phyloP scores from a whole-genome alignment of 2,329 filamentous ascomycete species.

The Colletotrichum spinosum region DNA sequence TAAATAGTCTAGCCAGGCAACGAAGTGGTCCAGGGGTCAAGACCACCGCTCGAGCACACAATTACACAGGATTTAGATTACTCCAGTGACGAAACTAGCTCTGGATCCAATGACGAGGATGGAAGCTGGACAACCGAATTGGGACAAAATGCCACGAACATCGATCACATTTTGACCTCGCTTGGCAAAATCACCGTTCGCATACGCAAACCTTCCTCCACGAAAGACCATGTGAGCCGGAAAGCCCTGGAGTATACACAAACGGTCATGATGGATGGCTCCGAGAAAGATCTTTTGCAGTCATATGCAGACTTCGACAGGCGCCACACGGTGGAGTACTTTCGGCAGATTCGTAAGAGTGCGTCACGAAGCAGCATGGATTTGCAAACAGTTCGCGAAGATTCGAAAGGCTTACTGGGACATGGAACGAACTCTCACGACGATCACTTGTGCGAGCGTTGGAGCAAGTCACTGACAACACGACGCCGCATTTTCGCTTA shows the following conservation, averaged over 20 bases:
- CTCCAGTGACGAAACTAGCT: constrained; percentile 3
- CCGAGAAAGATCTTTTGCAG: not conserved
- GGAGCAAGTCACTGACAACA: constrained; percentile 1
- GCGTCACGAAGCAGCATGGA: not conserved
- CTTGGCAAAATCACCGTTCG: constrained; percentile 11
- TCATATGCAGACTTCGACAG: not conserved
- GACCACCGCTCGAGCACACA: not conserved
- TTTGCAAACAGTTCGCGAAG: not conserved
- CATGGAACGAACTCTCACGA: not conserved
- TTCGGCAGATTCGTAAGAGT: constrained; percentile 2
- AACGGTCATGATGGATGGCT: not conserved
- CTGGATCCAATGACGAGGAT: not conserved
- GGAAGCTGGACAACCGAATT: constrained; percentile 8
- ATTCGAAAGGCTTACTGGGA: not conserved
- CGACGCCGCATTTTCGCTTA: constrained; percentile 13
- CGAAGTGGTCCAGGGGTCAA: constrained; percentile 11
- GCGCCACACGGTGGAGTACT: not conserved
- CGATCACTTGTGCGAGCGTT: not conserved
- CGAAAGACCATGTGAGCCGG: not conserved
- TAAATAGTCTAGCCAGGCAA: not conserved
- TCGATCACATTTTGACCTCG: constrained; percentile 4
- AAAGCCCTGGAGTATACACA: constrained; percentile 10
- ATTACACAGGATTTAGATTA: not conserved
- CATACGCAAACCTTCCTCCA: not conserved
- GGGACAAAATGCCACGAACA: constrained; percentile 8